Percentiles rank a stretch among this genome's conserved stretches.
Conservation (phyloP, 2,329 filamentous ascomycete species). For the Gaeumannomyces sp. region DNA sequence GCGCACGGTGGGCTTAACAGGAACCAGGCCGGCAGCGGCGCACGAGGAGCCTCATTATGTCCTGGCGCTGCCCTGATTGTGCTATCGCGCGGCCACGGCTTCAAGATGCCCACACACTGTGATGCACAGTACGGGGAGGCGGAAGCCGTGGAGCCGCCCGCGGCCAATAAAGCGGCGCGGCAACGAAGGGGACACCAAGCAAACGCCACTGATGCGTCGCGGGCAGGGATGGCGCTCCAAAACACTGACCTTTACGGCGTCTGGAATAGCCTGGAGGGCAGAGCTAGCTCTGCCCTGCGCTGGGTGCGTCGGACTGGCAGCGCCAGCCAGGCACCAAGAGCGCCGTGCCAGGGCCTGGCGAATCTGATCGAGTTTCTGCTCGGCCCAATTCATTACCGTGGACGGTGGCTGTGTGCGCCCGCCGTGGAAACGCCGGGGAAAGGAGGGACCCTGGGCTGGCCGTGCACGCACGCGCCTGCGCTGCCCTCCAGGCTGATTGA, state of each 20-base stretch:
- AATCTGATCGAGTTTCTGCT: constrained; percentile 4
- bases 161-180: not conserved
- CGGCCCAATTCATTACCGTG: constrained; percentile 5
- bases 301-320: too few relatives aligned
- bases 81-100: not conserved
- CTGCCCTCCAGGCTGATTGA: not conserved
- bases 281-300: not conserved
- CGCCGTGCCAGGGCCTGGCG: constrained; percentile 1
- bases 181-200: not conserved
- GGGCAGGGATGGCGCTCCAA: too few relatives aligned
- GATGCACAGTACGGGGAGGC: constrained; percentile 4
- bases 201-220: not conserved
- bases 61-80: not conserved
- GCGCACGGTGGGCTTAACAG: constrained; percentile 6
- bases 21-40: not conserved
- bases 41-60: not conserved
- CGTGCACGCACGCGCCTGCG: not conserved
- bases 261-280: not conserved
- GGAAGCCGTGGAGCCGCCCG: not conserved
- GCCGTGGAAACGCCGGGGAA: constrained; percentile 8
- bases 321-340: not conserved
- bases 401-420: constrained; percentile 4
- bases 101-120: not conserved
- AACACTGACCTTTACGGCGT: not conserved
- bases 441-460: not conserved